These are phyloP conservation scores for Sicyos edulis DNA, from an alignment of 306 rosid genomes.

Conservation along the genomic window DNA sequence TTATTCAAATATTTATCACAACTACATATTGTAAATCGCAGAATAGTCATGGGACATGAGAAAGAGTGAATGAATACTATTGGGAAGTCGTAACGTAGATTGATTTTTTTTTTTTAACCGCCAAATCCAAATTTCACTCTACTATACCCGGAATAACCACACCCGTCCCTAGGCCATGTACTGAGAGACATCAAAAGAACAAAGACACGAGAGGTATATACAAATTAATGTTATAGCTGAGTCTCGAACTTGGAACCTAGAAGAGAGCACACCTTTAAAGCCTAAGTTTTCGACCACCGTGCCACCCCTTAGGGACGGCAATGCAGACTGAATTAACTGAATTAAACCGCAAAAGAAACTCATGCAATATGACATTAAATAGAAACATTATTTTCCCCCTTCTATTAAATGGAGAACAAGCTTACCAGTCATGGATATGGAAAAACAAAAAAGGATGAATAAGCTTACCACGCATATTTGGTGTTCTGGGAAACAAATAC, in stretches of 20 bases:
- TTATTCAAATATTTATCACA: slow-evolving; percentile 1
- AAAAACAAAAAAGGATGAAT: neutral
- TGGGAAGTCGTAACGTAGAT: neutral
- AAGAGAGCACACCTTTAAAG: too few species aligned
- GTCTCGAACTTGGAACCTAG: too few species aligned
- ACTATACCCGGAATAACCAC: too few species aligned
- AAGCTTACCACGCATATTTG: slow-evolving; percentile 34
- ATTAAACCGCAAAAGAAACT: slow-evolving; percentile 18
- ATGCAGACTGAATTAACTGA: too few species aligned
- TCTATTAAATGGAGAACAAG: neutral
- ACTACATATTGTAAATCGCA: neutral
- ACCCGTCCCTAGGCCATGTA: too few species aligned
- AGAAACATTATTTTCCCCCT: neutral
- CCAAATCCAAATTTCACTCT: too few species aligned
- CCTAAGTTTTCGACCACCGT: too few species aligned
- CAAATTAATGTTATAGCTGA: too few species aligned
- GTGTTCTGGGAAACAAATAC: slow-evolving; percentile 92
- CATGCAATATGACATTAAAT: neutral
- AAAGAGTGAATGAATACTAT: neutral
- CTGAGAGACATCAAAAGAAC: too few species aligned
- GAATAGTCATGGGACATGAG: neutral
- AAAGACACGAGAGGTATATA: too few species aligned
- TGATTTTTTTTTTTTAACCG: neutral
- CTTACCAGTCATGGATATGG: slow-evolving; percentile 54
- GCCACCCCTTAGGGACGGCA: too few species aligned